Evolutionary conservation across 129 eudicot species (phyloP), one percentile per base, ranked within the genome.

Genomic region (Smallanthus sonchifolius): DNA sequence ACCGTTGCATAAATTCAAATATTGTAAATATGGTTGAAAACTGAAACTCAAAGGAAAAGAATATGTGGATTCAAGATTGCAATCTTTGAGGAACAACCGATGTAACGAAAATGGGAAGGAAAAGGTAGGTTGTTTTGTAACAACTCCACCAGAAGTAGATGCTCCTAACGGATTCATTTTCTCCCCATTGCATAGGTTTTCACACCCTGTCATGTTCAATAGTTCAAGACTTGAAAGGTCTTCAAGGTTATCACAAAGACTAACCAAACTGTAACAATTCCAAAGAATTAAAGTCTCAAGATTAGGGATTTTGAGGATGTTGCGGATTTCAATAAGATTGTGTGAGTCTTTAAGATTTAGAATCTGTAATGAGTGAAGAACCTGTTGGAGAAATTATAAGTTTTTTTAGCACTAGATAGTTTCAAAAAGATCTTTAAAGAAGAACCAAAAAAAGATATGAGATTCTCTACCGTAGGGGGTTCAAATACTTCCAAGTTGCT

Each of bases 221-320:
- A 24, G 1, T 24, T 24, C 30, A 24, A 24, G 30, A 24, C 30
- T 24, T 24, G 30, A 24, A 24, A 24, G 30, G 30, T 24, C 30
- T 24, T 1, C 30, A 24, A 24, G 30, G 11, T 17, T 62, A 4
- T 38, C 4, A 70, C 51, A 63, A 17, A 80, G 28, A 60, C 10
- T 51, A 57, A 11, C 19, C 51, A 79, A 55, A 16, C 40, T 42
- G 38, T 15, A 20, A 39, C 79, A 80, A 19, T 55, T 68, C 59
- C 42, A 15, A 19, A 79, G 64, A 45, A 1, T 10, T 47, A 10
- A 10, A n/a, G n/a, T n/a, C 39, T 79, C 79, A 13, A 80, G 83
- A 49, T 54, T 30, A 43, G 69, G 83, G 3, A 73, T 10, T 2
- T 11, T 28, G 2, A 32, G 20, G 35, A 80, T 34, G 15, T 73